phyloP scores from a whole-genome alignment of 805 yeast genomes.

The Ogataea dorogensis region DNA sequence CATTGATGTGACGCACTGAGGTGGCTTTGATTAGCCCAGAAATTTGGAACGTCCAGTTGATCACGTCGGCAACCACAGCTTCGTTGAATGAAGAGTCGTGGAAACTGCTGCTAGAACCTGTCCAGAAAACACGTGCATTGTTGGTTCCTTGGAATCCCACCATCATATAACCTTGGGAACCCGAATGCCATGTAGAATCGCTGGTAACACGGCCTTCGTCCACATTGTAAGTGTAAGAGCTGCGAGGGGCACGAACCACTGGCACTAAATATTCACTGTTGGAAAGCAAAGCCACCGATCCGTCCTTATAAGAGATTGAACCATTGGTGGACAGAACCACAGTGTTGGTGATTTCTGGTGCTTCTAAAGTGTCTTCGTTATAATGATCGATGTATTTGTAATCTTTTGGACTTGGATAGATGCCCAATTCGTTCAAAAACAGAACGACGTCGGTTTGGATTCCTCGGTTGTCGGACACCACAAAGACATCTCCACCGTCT shows the following conservation, averaged over 20 bases:
- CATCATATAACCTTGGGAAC: slow-evolving; percentile 71
- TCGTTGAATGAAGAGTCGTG: slow-evolving; percentile 36
- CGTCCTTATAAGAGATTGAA: slow-evolving; percentile 33
- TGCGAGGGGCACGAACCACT: slow-evolving; percentile 59
- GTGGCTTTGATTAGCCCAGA: slow-evolving; percentile 59
- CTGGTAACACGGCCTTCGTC: slow-evolving; percentile 38
- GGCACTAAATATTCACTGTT: slow-evolving; percentile 74
- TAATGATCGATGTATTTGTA: slow-evolving; percentile 68
- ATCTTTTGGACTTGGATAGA: slow-evolving; percentile 77
- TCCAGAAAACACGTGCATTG: slow-evolving; percentile 78
- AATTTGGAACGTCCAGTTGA: slow-evolving; percentile 75
- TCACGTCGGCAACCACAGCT: slow-evolving; percentile 43
- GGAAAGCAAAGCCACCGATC: slow-evolving; percentile 68
- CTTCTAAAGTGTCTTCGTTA: slow-evolving; percentile 28
- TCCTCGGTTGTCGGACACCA: slow-evolving; percentile 52
- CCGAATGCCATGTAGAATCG: slow-evolving; percentile 69
- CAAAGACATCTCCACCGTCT: slow-evolving; percentile 73
- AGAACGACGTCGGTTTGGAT: slow-evolving; percentile 61
- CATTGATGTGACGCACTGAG: slow-evolving; percentile 52
- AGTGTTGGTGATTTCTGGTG: slow-evolving; percentile 33
- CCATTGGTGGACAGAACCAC: slow-evolving; percentile 20
- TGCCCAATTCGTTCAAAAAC: slow-evolving; percentile 77
- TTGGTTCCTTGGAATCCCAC: slow-evolving; percentile 78
- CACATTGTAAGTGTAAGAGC: slow-evolving; percentile 55
- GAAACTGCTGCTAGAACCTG: slow-evolving; percentile 66